A percentile compares a stretch with the other conserved stretches of the same genome.
phyloP scores from a whole-genome alignment of 2,329 filamentous ascomycete species.

The Gliomastix tumulicola region DNA sequence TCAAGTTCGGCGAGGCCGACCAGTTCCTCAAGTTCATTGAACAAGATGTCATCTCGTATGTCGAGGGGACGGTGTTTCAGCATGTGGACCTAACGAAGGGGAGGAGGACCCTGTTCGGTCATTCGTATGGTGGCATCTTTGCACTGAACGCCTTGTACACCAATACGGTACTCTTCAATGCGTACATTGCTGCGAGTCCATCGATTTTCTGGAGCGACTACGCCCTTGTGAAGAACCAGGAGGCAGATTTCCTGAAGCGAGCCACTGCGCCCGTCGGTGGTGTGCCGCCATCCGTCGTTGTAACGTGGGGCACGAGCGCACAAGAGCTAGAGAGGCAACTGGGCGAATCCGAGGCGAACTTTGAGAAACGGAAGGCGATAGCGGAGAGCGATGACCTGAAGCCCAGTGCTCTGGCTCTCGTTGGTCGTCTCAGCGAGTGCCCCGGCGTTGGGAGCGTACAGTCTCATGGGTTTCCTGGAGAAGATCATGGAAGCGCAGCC shows the following conservation, averaged over 20 bases:
- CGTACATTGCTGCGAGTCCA: constrained; percentile 36
- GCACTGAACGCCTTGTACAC: constrained; percentile 34
- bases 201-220: constrained; percentile 39
- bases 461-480: constrained; percentile 14
- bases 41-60: constrained; percentile 25
- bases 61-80: constrained; percentile 15
- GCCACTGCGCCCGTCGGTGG: too few relatives aligned
- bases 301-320: constrained; percentile 21
- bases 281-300: constrained; percentile 20
- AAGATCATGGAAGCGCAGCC: constrained; percentile 12
- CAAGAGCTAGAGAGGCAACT: constrained; percentile 16
- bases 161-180: constrained; percentile 30
- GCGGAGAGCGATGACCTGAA: constrained; percentile 11
- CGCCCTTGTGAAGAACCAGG: constrained; percentile 25
- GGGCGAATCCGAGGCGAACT: constrained; percentile 20
- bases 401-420: constrained; percentile 7
- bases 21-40: constrained; percentile 35
- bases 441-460: constrained; percentile 10
- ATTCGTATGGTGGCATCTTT: constrained; percentile 42
- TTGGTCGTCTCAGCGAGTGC: constrained; percentile 9
- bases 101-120: constrained; percentile 37
- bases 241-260: constrained; percentile 13
- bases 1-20: constrained; percentile 31
- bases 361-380: constrained; percentile 14
- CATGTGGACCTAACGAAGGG: constrained; percentile 14